phyloP scores from a whole-genome alignment of 495 filamentous ascomycete species.

The Chlorociboria aeruginascens region DNA sequence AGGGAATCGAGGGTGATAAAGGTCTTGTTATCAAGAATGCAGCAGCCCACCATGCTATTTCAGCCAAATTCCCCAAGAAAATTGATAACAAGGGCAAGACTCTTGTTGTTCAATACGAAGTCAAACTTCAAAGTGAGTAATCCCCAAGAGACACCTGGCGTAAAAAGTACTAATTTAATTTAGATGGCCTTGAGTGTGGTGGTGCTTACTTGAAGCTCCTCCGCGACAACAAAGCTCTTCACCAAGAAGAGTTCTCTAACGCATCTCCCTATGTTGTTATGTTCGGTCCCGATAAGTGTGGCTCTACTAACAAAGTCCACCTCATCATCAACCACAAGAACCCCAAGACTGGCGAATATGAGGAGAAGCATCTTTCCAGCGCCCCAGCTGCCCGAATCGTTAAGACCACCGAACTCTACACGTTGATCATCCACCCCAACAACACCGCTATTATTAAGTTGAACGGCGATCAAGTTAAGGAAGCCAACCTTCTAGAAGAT shows the following conservation, averaged over 20 bases:
- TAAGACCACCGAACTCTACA: constrained; percentile 91
- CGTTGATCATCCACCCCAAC: constrained; percentile 88
- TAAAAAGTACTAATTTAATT: neutral
- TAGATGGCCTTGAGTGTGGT: constrained; percentile 85
- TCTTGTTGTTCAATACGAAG: constrained; percentile 96
- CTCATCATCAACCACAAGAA: constrained; percentile 99
- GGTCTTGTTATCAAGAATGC: constrained; percentile 95
- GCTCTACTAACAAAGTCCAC: constrained; percentile 98
- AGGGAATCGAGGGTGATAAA: constrained; percentile 92
- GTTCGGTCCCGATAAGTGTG: constrained; percentile 99
- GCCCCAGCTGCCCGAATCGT: constrained; percentile 75
- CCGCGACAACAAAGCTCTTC: constrained; percentile 92
- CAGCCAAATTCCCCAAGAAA: constrained; percentile 93
- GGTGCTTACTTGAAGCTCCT: constrained; percentile 99
- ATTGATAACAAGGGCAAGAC: constrained; percentile 96
- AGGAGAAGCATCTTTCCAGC: constrained; percentile 95
- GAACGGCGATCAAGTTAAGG: constrained; percentile 74
- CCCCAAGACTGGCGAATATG: constrained; percentile 98
- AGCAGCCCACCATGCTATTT: constrained; percentile 98
- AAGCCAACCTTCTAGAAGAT: constrained; percentile 87
- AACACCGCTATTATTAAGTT: constrained; percentile 88
- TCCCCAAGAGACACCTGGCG: neutral
- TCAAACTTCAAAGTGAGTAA: constrained; percentile 90
- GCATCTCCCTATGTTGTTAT: constrained; percentile 96
- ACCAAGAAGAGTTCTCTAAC: constrained; percentile 97